Evolutionary conservation across 2,329 filamentous ascomycete species (phyloP).

Genomic region (Huntiella abstrusa): DNA sequence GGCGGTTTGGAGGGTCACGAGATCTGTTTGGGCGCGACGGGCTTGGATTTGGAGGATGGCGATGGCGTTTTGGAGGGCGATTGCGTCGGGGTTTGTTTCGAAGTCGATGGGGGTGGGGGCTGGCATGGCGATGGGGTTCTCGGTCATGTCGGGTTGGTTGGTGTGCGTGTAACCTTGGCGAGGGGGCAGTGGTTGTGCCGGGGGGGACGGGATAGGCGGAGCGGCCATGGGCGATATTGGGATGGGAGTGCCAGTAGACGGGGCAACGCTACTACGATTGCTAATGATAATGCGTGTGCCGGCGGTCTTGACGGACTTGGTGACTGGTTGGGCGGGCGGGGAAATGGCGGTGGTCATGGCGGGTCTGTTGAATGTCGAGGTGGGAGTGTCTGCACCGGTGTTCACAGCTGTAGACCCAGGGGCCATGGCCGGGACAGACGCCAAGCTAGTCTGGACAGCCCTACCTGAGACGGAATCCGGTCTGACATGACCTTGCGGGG

Average conservation of each 20-base stretch:
- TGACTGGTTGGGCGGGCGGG: no score
- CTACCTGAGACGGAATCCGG: conserved; percentile 12
- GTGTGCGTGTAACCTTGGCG: conserved; percentile 23
- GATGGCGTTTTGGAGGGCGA: conserved; percentile 71
- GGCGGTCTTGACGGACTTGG: conserved; percentile 8
- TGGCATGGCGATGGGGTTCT: conserved; percentile 24
- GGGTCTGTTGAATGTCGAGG: background rate
- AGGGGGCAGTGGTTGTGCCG: background rate
- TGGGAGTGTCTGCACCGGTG: background rate
- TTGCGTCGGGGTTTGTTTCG: conserved; percentile 59
- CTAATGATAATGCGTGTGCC: conserved; percentile 5
- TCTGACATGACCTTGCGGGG: conserved; percentile 24
- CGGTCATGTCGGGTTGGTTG: conserved; percentile 20
- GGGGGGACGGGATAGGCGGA: background rate
- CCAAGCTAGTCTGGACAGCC: background rate
- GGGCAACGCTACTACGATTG: conserved; percentile 8
- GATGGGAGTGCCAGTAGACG: conserved; percentile 9
- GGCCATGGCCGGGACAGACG: background rate
- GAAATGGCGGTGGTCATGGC: background rate
- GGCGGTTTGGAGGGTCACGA: conserved; percentile 47
- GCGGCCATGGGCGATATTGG: background rate
- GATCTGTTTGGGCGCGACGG: conserved; percentile 56
- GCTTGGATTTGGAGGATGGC: conserved; percentile 75
- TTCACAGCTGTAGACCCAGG: background rate
- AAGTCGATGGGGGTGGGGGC: conserved; percentile 36